Evolutionary conservation across 495 filamentous ascomycete genomes (phyloP), one percentile per base, ranked within the genome.

Genomic region (Xanthoparmelia taractica): DNA sequence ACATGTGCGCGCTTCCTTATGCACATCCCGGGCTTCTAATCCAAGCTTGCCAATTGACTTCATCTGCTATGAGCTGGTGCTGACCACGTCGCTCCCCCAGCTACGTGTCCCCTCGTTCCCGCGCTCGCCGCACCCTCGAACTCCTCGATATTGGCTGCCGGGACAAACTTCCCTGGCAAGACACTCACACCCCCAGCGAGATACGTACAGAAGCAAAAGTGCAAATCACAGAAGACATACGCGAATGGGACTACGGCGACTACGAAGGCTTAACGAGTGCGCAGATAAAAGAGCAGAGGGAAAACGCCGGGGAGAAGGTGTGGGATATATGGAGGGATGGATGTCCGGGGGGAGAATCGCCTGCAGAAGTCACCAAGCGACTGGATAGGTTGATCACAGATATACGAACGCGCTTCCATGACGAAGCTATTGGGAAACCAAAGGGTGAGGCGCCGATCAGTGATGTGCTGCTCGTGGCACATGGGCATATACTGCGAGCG

Each of bases 241-340:
- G 88, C 17, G 93, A 98, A 72, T 98, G 93, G 93, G 90, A 96
- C 75, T 98, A 98, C 68, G 94, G 94, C 15, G 84, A 88, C 66
- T 98, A 97, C 71, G 94, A 98, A 72, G 94, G 94, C 3, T 83
- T 96, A 72, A 95, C 89, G 10, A 87, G 82, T 60, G 73, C 80
- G 20, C 74, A 89, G 69, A 97, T 97, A 69, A 70, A 80, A 31
- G 76, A 82, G 59, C 63, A 79, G 60, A 78, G 91, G 38, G 68
- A 47, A 75, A 71, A 71, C 65, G 77, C 67, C 67, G 86, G 70
- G 73, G 62, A 65, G 25, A 29, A 33, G 18, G 34, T 38, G 18
- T 74, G 73, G 73, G 69, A 70, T 71, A 74, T 74, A 20, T 74
- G 73, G 73, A 61, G 55, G 11, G 72, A 73, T 65, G 72, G 73